Conservation (phyloP, 2,329 filamentous ascomycete species). For the Pyrenophora graminea region DNA sequence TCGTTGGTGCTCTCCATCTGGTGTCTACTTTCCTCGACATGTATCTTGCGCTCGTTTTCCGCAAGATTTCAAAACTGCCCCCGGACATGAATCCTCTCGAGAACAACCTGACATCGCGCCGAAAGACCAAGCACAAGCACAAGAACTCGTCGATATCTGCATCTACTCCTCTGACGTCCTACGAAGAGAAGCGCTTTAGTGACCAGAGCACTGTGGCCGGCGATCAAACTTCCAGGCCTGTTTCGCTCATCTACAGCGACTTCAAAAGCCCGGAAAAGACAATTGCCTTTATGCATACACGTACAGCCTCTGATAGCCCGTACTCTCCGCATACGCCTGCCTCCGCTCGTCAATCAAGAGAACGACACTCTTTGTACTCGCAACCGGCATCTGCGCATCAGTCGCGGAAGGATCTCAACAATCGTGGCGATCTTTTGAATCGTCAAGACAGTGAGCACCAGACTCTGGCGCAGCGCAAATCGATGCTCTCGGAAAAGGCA, state of each 20-base stretch:
- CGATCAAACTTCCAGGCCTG: slow-evolving; percentile 39
- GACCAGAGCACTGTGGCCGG: slow-evolving; percentile 49
- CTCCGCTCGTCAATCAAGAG: slow-evolving; percentile 59
- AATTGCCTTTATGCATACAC: slow-evolving; percentile 81
- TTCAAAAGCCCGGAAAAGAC: slow-evolving; percentile 41
- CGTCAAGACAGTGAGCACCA: slow-evolving; percentile 32
- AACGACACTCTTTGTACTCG: slow-evolving; percentile 51
- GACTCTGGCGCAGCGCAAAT: slow-evolving; percentile 41
- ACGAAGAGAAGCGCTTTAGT: slow-evolving; percentile 68
- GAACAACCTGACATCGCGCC: slow-evolving; percentile 75
- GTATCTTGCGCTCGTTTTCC: slow-evolving; percentile 79
- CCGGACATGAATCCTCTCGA: slow-evolving; percentile 96
- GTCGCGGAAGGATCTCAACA: slow-evolving; percentile 45
- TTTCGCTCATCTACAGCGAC: slow-evolving; percentile 34
- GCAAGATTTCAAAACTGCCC: slow-evolving; percentile 77
- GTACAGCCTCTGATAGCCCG: slow-evolving; percentile 64
- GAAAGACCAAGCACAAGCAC: slow-evolving; percentile 69
- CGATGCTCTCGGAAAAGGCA: slow-evolving; percentile 39
- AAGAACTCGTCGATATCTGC: slow-evolving; percentile 62
- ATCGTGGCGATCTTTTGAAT: slow-evolving; percentile 36
- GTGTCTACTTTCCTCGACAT: slow-evolving; percentile 71
- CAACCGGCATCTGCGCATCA: slow-evolving; percentile 43
- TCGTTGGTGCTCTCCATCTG: slow-evolving; percentile 69
- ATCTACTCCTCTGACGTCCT: slow-evolving; percentile 48
- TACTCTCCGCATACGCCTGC: slow-evolving; percentile 57